Conservation (phyloP, 306 rosid species). For the Corylus americana region DNA sequence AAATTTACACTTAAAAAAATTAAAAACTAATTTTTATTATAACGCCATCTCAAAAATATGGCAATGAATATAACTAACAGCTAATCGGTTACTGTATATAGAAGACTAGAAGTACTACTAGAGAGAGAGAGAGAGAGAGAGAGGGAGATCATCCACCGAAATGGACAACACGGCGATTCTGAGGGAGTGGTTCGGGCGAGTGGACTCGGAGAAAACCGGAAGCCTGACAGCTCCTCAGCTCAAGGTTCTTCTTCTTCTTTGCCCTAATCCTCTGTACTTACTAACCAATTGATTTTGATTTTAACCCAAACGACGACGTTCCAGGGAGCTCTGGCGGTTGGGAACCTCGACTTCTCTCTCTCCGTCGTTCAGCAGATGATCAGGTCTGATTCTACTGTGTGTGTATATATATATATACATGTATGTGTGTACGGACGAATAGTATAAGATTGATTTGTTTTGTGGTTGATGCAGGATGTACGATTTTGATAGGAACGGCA, state of each 20-base stretch:
- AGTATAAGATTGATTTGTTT: not conserved
- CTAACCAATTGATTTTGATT: not conserved
- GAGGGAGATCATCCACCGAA: not conserved
- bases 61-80: too few species aligned
- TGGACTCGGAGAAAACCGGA: constrained; percentile 70
- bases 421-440: not conserved
- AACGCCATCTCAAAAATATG: too few species aligned
- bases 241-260: constrained; percentile 43
- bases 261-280: not conserved
- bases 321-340: constrained; percentile 74
- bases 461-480: constrained; percentile 53
- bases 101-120: too few species aligned
- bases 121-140: not conserved
- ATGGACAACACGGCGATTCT: constrained; percentile 59
- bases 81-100: too few species aligned
- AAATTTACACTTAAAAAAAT: too few species aligned
- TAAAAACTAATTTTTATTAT: too few species aligned
- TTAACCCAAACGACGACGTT: not conserved
- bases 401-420: not conserved
- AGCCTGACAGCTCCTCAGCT: constrained; percentile 68
- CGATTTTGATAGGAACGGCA: constrained; percentile 89
- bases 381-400: constrained; percentile 39
- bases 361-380: constrained; percentile 90
- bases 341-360: constrained; percentile 80
- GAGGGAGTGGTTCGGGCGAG: constrained; percentile 81